Conservation (phyloP, 2,329 filamentous ascomycete genomes). For the Colletotrichum scovillei region DNA sequence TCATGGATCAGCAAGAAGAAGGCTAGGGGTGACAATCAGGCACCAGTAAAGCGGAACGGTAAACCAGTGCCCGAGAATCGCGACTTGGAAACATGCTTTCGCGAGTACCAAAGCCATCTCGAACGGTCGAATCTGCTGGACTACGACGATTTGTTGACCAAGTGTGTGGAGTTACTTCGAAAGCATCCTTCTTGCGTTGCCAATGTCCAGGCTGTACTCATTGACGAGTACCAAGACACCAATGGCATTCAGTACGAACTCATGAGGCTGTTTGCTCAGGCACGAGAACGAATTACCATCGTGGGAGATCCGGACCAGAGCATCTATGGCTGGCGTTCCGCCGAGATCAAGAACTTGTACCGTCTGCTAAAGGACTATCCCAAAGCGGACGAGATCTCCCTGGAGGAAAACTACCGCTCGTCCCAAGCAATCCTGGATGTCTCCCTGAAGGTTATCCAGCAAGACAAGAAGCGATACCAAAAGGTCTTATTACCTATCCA, state of each 20-base stretch:
- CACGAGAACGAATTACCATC: constrained; percentile 83
- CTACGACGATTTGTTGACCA: constrained; percentile 91
- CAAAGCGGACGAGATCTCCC: constrained; percentile 81
- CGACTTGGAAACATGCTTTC: constrained; percentile 76
- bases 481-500: constrained; percentile 87
- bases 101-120: constrained; percentile 82
- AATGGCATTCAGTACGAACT: constrained; percentile 95
- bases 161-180: constrained; percentile 82
- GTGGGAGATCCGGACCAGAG: constrained; percentile 98
- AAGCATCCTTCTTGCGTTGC: constrained; percentile 82
- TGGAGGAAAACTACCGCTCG: constrained; percentile 96
- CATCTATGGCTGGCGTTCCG: constrained; percentile 95
- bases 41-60: constrained; percentile 42
- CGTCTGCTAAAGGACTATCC: constrained; percentile 82
- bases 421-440: constrained; percentile 85
- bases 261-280: constrained; percentile 86
- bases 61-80: constrained; percentile 53
- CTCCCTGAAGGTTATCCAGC: constrained; percentile 88
- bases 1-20: constrained; percentile 80
- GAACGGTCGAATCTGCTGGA: constrained; percentile 85
- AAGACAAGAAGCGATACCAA: constrained; percentile 82
- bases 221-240: constrained; percentile 98
- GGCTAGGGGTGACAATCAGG: constrained; percentile 61
- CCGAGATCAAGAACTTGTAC: constrained; percentile 88
- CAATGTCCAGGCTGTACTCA: constrained; percentile 90